Evolutionary conservation across 768 basidiomycete genomes (phyloP).

Genomic region (Floccularia luteovirens): DNA sequence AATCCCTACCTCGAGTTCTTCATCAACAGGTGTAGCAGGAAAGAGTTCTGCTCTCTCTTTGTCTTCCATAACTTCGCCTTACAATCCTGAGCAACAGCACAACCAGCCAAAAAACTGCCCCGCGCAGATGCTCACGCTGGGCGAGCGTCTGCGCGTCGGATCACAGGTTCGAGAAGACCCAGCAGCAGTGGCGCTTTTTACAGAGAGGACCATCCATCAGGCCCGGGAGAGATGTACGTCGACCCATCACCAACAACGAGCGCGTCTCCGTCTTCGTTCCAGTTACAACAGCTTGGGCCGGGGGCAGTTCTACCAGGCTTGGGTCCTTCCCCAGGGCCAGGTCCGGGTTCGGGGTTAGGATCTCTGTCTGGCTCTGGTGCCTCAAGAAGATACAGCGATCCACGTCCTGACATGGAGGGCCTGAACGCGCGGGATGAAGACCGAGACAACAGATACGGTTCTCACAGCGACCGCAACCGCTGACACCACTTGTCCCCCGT

Average conservation of each 20-base stretch:
- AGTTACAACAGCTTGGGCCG: conserved; percentile 23
- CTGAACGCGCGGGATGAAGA: conserved; percentile 22
- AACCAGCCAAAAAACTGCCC: conserved; percentile 64
- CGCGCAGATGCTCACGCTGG: conserved; percentile 76
- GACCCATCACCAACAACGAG: conserved; percentile 14
- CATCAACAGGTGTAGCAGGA: conserved; percentile 9
- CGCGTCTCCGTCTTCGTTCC: conserved; percentile 20
- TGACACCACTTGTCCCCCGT: no score
- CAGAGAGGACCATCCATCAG: conserved; percentile 12
- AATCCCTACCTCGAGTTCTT: not conserved
- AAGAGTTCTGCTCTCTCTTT: conserved; percentile 28
- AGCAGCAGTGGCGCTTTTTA: conserved; percentile 28
- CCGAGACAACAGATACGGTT: conserved; percentile 18
- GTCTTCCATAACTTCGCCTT: conserved; percentile 33
- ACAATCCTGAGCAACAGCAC: conserved; percentile 15
- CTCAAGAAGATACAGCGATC: conserved; percentile 28
- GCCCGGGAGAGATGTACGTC: conserved; percentile 16
- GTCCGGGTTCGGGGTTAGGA: no score
- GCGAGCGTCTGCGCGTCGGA: conserved; percentile 70
- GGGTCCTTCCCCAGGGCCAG: no score
- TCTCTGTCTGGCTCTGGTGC: conserved; percentile 14
- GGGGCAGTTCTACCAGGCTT: no score
- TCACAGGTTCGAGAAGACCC: conserved; percentile 26
- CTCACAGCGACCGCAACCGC: conserved; percentile 14
- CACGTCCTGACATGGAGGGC: conserved; percentile 12